A percentile compares a stretch with the other conserved stretches of the same genome.
These are phyloP conservation scores for Leccinellum albellum DNA, from an alignment of 768 basidiomycete genomes.

Conservation along the genomic window DNA sequence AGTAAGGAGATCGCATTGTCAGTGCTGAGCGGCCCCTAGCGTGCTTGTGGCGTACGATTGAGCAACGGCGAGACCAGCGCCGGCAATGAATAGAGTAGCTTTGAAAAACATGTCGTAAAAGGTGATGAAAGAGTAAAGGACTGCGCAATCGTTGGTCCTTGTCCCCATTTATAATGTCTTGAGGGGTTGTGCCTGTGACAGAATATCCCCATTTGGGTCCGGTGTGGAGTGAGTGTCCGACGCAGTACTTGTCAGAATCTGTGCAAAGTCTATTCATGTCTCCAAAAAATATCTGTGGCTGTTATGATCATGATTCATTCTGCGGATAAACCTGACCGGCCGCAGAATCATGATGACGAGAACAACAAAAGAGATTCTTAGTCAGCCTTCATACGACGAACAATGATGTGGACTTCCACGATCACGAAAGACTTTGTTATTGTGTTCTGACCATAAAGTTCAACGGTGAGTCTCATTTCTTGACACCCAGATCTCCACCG, in stretches of 20 bases:
- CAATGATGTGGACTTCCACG: background rate
- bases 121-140: background rate
- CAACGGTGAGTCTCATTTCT: background rate
- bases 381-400: background rate
- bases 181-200: background rate
- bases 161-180: constrained; percentile 14
- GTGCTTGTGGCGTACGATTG: constrained; percentile 37
- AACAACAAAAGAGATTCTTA: background rate
- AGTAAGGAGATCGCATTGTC: background rate
- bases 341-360: no score
- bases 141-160: constrained; percentile 6
- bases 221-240: background rate
- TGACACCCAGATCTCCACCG: no score
- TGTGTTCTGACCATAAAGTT: constrained; percentile 11
- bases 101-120: constrained; percentile 24
- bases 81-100: constrained; percentile 26
- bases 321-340: no score
- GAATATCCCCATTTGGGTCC: background rate
- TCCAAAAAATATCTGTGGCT: no score
- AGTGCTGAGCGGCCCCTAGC: background rate
- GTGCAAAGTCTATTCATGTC: no score
- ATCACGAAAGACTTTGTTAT: no score
- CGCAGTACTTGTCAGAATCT: no score
- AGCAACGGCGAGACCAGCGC: constrained; percentile 38
- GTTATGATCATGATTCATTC: no score